A percentile compares a stretch with the other conserved stretches of the same genome.
These are phyloP conservation scores for Neofusicoccum kwambonambiense DNA, from an alignment of 2,329 filamentous ascomycete species.

Conservation along the genomic window DNA sequence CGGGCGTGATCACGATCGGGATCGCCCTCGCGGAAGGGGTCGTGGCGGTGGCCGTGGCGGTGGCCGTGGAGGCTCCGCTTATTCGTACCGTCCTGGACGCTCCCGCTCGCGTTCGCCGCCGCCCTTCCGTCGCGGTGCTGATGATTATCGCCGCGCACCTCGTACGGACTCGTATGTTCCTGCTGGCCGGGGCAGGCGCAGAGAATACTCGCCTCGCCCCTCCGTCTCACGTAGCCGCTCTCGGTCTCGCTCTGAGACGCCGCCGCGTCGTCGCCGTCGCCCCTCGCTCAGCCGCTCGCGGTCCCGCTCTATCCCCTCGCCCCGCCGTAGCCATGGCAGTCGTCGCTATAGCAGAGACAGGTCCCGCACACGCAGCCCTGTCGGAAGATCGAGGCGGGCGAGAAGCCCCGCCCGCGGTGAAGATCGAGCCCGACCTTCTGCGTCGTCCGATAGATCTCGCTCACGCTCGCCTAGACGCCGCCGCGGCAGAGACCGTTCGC, in stretches of 20 bases:
- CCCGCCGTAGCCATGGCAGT: conserved; percentile 12
- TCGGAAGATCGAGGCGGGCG: conserved; percentile 25
- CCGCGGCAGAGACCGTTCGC: conserved; percentile 40
- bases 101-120: conserved; percentile 54
- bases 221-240: conserved; percentile 21
- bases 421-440: conserved; percentile 49
- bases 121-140: conserved; percentile 49
- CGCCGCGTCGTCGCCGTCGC: conserved; percentile 32
- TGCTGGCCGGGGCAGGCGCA: conserved; percentile 37
- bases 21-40: conserved; percentile 40
- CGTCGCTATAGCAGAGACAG: conserved; percentile 24
- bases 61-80: conserved; percentile 48
- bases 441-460: conserved; percentile 51
- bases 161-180: conserved; percentile 60
- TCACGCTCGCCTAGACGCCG: conserved; percentile 56
- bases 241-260: conserved; percentile 39
- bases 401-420: conserved; percentile 32
- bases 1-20: conserved; percentile 40
- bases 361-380: conserved; percentile 31
- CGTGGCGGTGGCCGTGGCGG: conserved; percentile 43
- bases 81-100: conserved; percentile 48
- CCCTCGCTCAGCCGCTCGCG: conserved; percentile 15
- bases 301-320: conserved; percentile 18
- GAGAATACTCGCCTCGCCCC: conserved; percentile 35
- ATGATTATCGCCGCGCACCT: conserved; percentile 43